Evolutionary conservation across 163 green algal genomes (phyloP), one percentile per base, ranked within the genome.

Genomic region (Prototheca wickerhamii): DNA sequence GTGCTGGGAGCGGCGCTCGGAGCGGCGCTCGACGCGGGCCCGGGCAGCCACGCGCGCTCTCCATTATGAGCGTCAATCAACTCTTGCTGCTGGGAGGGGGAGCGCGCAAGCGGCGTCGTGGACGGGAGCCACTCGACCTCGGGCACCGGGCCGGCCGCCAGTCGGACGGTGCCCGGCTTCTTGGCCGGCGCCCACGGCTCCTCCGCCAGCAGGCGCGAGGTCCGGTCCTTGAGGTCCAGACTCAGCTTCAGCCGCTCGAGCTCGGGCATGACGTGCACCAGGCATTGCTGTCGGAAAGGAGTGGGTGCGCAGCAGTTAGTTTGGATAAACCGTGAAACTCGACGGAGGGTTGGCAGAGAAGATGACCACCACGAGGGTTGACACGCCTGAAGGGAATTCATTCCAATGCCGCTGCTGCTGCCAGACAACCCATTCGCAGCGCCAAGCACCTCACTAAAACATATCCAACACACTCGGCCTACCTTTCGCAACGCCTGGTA

Each of bases 191-290:
- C 26, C 49, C 64, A 81, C 3, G 69, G 61, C 15, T 26, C 58
- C 23, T 64, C 31, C 42, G 43, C n/a, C 17, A 68, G 58, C 50
- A 71, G 26, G 18, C 23, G 50, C 5, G 31, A 33, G 20, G 58
- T 28, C 20, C 59, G 37, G 26, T 44, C 46, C 40, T 37, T 58
- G 10, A 77, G 64, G 31, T 73, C 49, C 26, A 85, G 35, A 10
- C 40, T 42, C 1, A 73, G 2, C 58, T 89, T 92, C n/a, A 93
- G 61, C 10, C 31, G 50, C 67, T 94, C 87, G 42, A 87, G 64
- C 71, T 93, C 81, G 1, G 69, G 68, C 7, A 89, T 58, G 3
- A 33, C 33, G 59, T 28, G 64, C 23, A 7, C 3, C 26, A 43
- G 29, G 33, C n/a, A 5, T 8, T 49, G 21, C 20, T 20, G 20